phyloP scores from a whole-genome alignment of 2,329 filamentous ascomycete species.

The Xylaria sp. region DNA sequence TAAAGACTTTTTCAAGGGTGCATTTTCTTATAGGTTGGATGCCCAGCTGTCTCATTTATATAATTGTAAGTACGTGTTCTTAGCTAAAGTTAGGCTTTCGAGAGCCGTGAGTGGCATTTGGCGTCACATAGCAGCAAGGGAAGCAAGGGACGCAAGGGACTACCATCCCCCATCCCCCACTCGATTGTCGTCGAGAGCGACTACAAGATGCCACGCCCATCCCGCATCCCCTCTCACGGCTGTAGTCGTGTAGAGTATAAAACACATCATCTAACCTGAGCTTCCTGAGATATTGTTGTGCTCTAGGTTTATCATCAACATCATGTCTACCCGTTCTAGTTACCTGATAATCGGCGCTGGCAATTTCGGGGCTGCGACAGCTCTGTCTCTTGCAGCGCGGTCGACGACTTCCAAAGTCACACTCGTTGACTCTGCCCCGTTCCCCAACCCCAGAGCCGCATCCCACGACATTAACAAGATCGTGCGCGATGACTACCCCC shows the following conservation, averaged over 20 bases:
- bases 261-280: neutral
- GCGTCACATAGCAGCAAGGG: no score
- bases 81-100: no score
- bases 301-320: conserved; percentile 1
- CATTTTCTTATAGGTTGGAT: no score
- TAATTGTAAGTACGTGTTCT: no score
- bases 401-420: neutral
- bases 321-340: neutral
- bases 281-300: neutral
- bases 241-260: neutral
- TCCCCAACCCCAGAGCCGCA: neutral
- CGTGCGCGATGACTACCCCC: neutral
- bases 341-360: conserved; percentile 1
- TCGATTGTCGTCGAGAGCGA: no score
- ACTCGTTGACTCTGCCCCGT: neutral
- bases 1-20: no score
- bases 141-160: no score
- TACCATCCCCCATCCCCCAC: no score
- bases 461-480: neutral
- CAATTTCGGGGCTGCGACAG: neutral
- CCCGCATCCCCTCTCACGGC: no score
- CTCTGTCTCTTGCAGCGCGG: neutral
- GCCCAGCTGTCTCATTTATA: no score
- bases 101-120: no score
- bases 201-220: no score